Conservation (phyloP, 352 stramenopile genomes). For the Blastocystis sp. region DNA sequence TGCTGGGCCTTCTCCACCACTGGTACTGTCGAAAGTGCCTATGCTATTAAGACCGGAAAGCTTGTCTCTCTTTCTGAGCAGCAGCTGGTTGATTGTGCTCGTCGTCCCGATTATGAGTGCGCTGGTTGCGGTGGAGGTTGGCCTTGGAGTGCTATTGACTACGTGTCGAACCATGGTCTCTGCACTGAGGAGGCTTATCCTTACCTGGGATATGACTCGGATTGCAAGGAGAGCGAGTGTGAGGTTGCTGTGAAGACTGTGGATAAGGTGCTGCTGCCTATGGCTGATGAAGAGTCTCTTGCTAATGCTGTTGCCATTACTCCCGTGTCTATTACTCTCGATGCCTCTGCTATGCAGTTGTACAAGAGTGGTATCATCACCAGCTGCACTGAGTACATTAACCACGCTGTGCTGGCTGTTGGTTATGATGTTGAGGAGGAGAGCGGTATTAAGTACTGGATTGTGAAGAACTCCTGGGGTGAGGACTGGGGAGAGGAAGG, state of each 20-base stretch:
- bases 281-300: conserved; percentile 71
- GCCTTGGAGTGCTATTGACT: conserved; percentile 81
- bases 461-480: conserved; percentile 86
- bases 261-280: conserved; percentile 63
- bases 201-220: conserved; percentile 68
- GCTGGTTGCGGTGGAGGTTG: conserved; percentile 81
- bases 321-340: conserved; percentile 78
- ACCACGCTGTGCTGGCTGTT: conserved; percentile 85
- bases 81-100: conserved; percentile 82
- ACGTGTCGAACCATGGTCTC: conserved; percentile 76
- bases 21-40: conserved; percentile 78
- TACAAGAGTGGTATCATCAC: conserved; percentile 70
- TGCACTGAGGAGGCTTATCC: conserved; percentile 73
- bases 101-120: conserved; percentile 68
- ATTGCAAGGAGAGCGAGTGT: conserved; percentile 62
- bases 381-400: conserved; percentile 69
- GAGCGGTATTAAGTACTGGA: conserved; percentile 80
- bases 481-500: conserved; percentile 65
- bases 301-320: conserved; percentile 75
- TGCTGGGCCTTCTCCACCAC: conserved; percentile 90
- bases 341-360: conserved; percentile 70
- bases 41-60: conserved; percentile 73
- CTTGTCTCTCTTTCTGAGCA: conserved; percentile 78
- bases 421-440: conserved; percentile 80
- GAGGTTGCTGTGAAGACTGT: conserved; percentile 64